phyloP scores from a whole-genome alignment of 2,329 filamentous ascomycete species.

The Xylariaceae sp. region DNA sequence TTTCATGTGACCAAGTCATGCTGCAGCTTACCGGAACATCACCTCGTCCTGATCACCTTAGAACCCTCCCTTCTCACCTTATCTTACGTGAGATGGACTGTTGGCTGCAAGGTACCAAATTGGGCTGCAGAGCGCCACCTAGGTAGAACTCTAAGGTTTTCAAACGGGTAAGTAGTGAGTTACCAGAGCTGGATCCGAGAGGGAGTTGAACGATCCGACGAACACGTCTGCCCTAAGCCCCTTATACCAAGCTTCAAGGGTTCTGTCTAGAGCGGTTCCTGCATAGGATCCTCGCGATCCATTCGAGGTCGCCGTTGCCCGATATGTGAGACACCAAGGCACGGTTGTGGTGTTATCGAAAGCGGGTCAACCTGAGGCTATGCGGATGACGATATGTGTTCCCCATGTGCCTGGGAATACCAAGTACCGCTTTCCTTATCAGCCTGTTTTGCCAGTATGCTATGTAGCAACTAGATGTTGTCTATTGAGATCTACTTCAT shows the following conservation, averaged over 20 bases:
- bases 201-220: conserved; percentile 5
- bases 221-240: not conserved
- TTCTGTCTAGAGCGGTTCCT: conserved; percentile 15
- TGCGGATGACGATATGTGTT: not conserved
- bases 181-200: conserved; percentile 1
- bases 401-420: not conserved
- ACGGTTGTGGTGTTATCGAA: too few species aligned
- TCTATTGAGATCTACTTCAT: not conserved
- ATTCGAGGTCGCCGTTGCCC: not conserved
- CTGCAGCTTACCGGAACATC: conserved; percentile 27
- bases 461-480: not conserved
- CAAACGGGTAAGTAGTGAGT: too few species aligned
- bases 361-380: not conserved
- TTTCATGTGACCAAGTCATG: conserved; percentile 22
- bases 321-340: not conserved
- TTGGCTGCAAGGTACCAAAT: conserved; percentile 25
- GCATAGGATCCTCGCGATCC: conserved; percentile 12
- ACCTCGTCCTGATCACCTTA: conserved; percentile 14
- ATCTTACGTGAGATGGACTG: conserved; percentile 18
- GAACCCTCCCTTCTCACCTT: conserved; percentile 12
- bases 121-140: conserved; percentile 9
- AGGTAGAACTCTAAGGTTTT: conserved; percentile 9
- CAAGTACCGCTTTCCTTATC: not conserved
- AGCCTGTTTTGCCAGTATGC: not conserved
- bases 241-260: conserved; percentile 3